Base-by-base conservation (phyloP, 495 filamentous ascomycete species). In the Pseudotulostoma volvatum region DNA sequence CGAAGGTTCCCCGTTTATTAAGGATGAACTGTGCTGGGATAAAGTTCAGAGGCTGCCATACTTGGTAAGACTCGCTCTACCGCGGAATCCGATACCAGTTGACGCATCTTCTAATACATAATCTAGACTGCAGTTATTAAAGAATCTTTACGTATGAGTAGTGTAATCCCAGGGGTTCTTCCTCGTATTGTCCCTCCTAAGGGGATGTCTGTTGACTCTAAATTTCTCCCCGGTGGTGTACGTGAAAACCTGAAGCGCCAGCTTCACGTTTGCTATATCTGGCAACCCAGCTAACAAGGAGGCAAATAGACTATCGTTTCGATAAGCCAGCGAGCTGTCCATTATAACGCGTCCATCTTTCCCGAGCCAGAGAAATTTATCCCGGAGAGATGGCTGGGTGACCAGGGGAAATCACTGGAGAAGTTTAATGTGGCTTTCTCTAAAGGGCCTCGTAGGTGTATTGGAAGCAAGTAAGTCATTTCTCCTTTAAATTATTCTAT, bases 111-210 rank as follows among this genome's bases (percentile, higher is more conserved):
- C 18, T 36, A 7, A 7, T 25, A 37, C 14, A 19, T 38, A 17
- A 31, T 9, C 7, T 33, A 56, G 31, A 70, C 67, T 34, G 73
- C 73, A 4, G 59, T 71, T 1, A 57, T 79, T 3, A 59, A 60
- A 43, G 74, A 77, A 45, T 67, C 66, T 0, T 51, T 79, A 19
- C 59, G 74, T 9, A 66, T 66, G 33, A 74, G 70, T n/a, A 38
- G 44, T 0, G 35, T 50, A 0, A 50, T 61, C 3, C 53, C 51
- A 4, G 48, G 51, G 4, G 57, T 66, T 2, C 56, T 62, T 17
- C 55, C 66, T 13, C 56, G 66, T 1, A 46, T 56, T 1, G 55
- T 57, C 3, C 64, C 64, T 11, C 31, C 51, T 41, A 42, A 49
- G 19, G 36, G 30, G 18, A 38, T 54, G 13, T 40, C 32, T 31